Evolutionary conservation across 2,329 filamentous ascomycete genomes (phyloP).

Genomic region (Cytospora piceicola): DNA sequence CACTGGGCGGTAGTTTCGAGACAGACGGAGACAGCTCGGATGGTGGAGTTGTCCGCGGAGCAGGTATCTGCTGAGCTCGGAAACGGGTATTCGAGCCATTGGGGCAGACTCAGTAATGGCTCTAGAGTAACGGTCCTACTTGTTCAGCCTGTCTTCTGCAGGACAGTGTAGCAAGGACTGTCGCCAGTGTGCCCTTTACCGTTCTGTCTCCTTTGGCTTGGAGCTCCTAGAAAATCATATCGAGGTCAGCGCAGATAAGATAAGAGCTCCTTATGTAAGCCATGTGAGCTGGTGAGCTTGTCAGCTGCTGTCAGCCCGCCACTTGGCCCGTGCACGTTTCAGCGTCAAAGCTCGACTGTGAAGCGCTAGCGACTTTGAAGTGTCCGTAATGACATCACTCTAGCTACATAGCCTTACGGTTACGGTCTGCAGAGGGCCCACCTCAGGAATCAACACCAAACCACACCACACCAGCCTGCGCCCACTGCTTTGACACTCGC

Average conservation of each 20-base stretch:
- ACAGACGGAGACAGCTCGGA: slow-evolving; percentile 45
- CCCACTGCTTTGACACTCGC: neutral
- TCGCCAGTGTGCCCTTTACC: neutral
- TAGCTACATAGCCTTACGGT: too few species aligned
- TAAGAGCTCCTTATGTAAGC: neutral
- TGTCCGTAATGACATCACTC: too few species aligned
- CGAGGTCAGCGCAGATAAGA: neutral
- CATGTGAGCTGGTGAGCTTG: neutral
- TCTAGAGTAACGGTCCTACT: neutral
- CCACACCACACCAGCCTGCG: neutral
- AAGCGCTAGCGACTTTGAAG: too few species aligned
- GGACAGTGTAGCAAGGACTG: neutral
- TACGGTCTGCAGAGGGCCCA: too few species aligned
- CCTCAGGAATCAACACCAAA: too few species aligned
- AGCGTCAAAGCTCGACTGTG: too few species aligned
- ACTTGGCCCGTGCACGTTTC: too few species aligned
- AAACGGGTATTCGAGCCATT: slow-evolving; percentile 52
- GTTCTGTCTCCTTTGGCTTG: neutral
- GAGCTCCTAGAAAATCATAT: neutral
- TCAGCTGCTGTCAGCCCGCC: neutral
- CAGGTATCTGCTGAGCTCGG: slow-evolving; percentile 53
- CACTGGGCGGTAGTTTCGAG: neutral
- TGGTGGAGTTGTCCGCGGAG: slow-evolving; percentile 50
- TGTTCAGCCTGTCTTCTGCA: neutral
- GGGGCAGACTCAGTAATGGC: neutral